phyloP scores from a whole-genome alignment of 2,329 filamentous ascomycete species.

The Ophiostoma australiae region DNA sequence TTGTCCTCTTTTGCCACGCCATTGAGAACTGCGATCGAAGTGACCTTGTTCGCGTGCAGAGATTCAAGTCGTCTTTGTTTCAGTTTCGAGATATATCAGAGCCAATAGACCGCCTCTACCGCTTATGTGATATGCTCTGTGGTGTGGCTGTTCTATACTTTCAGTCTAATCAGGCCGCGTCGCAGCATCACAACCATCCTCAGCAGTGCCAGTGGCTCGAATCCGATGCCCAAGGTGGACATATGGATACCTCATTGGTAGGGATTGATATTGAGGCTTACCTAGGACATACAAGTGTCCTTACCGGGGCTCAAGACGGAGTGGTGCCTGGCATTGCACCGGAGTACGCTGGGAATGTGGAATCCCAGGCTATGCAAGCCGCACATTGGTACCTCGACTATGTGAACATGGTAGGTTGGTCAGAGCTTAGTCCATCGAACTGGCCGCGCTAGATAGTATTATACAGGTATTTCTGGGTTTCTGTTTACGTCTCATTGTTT shows the following conservation, averaged over 20 bases:
- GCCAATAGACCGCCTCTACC: not conserved
- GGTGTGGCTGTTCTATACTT: not conserved
- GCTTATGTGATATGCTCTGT: not conserved
- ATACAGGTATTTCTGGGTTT: too few species aligned
- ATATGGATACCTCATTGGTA: not conserved
- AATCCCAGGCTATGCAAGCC: not conserved
- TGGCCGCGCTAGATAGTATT: not conserved
- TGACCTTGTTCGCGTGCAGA: not conserved
- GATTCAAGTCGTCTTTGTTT: not conserved
- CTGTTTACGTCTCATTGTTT: too few species aligned
- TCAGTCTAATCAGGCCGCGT: not conserved
- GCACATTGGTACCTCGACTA: conserved; percentile 10
- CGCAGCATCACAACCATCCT: not conserved
- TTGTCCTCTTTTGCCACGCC: conserved; percentile 6
- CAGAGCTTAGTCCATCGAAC: not conserved
- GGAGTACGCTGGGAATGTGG: not conserved
- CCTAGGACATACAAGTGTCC: not conserved
- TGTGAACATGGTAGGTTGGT: conserved; percentile 14
- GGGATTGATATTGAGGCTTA: not conserved
- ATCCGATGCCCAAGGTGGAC: not conserved
- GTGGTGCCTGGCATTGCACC: not conserved
- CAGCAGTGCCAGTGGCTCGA: not conserved
- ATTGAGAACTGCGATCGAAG: not conserved
- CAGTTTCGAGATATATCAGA: not conserved
- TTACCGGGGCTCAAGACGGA: not conserved